Base-by-base conservation (phyloP, 2,329 filamentous ascomycete genomes). In the Drechslera avenae region DNA sequence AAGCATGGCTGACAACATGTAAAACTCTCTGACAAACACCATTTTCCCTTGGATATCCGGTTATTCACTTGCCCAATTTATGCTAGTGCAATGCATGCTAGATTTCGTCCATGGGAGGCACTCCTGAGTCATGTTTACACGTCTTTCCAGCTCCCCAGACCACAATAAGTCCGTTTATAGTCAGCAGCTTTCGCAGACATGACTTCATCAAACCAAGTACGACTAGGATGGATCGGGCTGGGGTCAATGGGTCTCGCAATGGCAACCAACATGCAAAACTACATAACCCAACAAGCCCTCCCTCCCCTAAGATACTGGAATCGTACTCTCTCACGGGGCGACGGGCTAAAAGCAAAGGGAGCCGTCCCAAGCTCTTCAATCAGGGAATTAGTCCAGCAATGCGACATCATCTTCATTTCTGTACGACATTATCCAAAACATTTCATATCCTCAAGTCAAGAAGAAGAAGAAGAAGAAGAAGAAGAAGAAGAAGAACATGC, bases 241-340 rank as follows among this genome's bases (percentile, higher is more conserved):
- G 79, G 80, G 1, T 82, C 78, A 1, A 82, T 82, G 79, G 80
- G 80, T 1, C 65, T 71, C 5, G 66, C 63, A 16, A 83, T 83
- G 80, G 76, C 79, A 1, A 67, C 63, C 5, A 82, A 82, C 49
- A 68, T 82, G 0, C 80, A 82, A 33, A 75, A 68, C 19, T 65
- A 81, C 41, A 52, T 81, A 0, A 49, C 5, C 40, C 45, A 54
- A 6, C 51, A 54, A 5, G 21, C 32, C 1, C 42, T 59, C 0
- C 56, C 71, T 0, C 48, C 57, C 4, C 60, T 82, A 1, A 60
- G 52, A 1, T 82, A 77, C 53, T 74, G 69, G 50, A 81, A 81
- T 47, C 76, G 79, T 7, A 81, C 78, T 0, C 64, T 79, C n/a
- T 76, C 78, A 2, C 76, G 78, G 1, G 78, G 79, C 4, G 57